Evolutionary conservation across 345 rosid genomes (phyloP), one percentile per base, ranked within the genome.

Genomic region (Psidium guajava): DNA sequence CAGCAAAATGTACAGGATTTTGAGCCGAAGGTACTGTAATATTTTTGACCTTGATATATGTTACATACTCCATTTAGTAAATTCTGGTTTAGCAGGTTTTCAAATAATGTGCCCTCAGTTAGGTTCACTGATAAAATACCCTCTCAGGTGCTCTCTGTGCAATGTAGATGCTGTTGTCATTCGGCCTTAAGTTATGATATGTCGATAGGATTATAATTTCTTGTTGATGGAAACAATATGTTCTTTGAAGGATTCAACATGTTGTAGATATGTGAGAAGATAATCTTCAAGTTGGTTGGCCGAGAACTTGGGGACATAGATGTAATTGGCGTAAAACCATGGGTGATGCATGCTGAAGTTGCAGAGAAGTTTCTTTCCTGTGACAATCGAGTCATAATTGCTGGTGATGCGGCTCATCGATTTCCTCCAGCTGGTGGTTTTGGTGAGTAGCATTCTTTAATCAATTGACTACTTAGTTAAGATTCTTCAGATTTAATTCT

Each of bases 321-420:
- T 87, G 95, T 97, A 85, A 89, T 94, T 61, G 99, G 92, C 83
- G 85, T 95, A 88, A 97, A 96, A 93, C 98, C 98, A 84, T 97
- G 99, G 99, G 91, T 93, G 89, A 97, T 97, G 99, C 94, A 96
- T 93, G 98, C 99, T 88, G 98, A 97, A 93, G 98, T 96, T 83
- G 98, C 96, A 55, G 96, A 96, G 87, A 97, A 90, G 86, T 95
- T 90, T 88, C 87, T 88, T 75, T 87, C 89, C 89, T 90, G 86
- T 87, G 91, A 93, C 87, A 92, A 92, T 88, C 93, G 89, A 85
- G 87, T 97, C 82, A 86, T 95, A 81, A 95, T 97, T 87, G 96
- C 92, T 84, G 98, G 99, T 86, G 99, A 96, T 93, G 98, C 99
- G 87, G 98, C 96, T 87, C 99, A 96, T 86, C 95, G 95, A 54